phyloP scores from a whole-genome alignment of 2,329 filamentous ascomycete species.

The Sphaerostilbella broomeana region DNA sequence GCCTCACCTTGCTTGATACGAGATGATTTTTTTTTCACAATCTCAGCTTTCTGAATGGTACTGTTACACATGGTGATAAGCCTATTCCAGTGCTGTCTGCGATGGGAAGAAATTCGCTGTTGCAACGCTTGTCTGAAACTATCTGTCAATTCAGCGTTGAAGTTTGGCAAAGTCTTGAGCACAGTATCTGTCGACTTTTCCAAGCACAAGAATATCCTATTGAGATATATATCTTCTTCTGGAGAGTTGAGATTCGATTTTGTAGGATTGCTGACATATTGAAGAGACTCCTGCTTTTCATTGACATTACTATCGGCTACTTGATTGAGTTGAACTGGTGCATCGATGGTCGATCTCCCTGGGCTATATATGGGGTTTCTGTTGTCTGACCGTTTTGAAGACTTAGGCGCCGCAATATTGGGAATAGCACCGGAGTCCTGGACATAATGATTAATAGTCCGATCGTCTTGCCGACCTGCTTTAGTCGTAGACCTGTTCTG shows the following conservation, averaged over 20 bases:
- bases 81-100: constrained; percentile 59
- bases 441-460: constrained; percentile 45
- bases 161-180: constrained; percentile 61
- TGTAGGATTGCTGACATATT: constrained; percentile 39
- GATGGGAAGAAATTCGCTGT: constrained; percentile 50
- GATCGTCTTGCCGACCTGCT: constrained; percentile 25
- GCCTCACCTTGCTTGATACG: constrained; percentile 79
- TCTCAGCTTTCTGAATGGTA: constrained; percentile 66
- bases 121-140: constrained; percentile 58
- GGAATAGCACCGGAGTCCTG: constrained; percentile 42
- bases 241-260: constrained; percentile 58
- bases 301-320: too few relatives aligned
- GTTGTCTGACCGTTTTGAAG: constrained; percentile 41
- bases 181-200: constrained; percentile 68
- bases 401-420: constrained; percentile 44
- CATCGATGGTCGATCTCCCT: constrained; percentile 74
- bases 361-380: constrained; percentile 48
- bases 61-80: constrained; percentile 66
- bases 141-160: constrained; percentile 59
- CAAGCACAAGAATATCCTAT: constrained; percentile 72
- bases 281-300: too few relatives aligned
- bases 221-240: constrained; percentile 76
- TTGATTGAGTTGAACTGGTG: too few relatives aligned
- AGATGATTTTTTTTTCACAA: constrained; percentile 65
- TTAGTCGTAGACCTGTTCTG: constrained; percentile 13